These are phyloP conservation scores for Taiozyma sp. DNA, from an alignment of 1,139 yeast species.

Conservation along the genomic window DNA sequence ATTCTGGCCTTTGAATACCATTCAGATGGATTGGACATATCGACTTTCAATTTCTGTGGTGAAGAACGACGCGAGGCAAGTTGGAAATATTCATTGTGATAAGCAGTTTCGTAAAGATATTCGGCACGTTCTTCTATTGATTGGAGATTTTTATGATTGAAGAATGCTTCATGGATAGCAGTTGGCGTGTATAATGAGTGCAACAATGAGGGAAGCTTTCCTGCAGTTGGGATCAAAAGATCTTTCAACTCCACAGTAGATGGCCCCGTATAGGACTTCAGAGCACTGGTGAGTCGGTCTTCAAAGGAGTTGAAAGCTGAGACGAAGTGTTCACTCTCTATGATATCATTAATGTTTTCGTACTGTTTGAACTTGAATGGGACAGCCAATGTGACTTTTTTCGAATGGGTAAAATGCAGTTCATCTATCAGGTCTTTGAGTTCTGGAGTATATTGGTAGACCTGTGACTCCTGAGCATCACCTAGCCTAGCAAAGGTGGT, in stretches of 20 bases:
- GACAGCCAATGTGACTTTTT: background rate
- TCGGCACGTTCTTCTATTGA: conserved; percentile 2
- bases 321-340: background rate
- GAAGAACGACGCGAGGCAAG: conserved; percentile 24
- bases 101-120: conserved; percentile 13
- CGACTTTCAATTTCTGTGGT: conserved; percentile 27
- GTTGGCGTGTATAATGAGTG: background rate
- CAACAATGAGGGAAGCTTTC: background rate
- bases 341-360: background rate
- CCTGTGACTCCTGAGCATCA: background rate
- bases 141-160: conserved; percentile 1
- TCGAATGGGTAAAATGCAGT: background rate
- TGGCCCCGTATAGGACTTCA: background rate
- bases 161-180: conserved; percentile 2
- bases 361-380: background rate
- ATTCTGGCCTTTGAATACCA: conserved; percentile 89
- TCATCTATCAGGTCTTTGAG: background rate
- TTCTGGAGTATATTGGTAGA: background rate
- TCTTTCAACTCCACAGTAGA: background rate
- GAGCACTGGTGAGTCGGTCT: background rate
- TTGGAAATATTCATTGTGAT: conserved; percentile 1
- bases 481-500: background rate
- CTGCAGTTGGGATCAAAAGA: conserved; percentile 5
- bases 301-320: conserved; percentile 2
- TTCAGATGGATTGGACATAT: conserved; percentile 67